phyloP scores from a whole-genome alignment of 768 basidiomycete species.

The Kwoniella pini region DNA sequence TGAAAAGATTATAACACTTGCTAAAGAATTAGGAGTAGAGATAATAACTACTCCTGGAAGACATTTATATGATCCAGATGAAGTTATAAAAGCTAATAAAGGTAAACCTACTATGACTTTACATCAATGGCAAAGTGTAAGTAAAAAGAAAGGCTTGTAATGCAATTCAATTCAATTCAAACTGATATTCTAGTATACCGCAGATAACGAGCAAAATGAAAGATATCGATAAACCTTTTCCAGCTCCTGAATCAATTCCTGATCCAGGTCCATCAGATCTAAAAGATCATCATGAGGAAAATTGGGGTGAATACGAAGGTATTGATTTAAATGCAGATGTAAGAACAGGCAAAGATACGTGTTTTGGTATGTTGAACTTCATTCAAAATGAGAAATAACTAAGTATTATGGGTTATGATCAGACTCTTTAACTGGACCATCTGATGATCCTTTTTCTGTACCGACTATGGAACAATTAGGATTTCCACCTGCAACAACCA shows the following conservation, averaged over 20 bases:
- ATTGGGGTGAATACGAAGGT: constrained; percentile 18
- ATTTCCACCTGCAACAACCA: constrained; percentile 34
- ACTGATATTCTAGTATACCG: too few relatives aligned
- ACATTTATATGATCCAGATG: constrained; percentile 53
- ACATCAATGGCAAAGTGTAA: constrained; percentile 50
- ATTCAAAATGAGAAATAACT: too few relatives aligned
- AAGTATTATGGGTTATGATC: neutral
- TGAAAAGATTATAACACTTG: constrained; percentile 38
- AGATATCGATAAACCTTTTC: constrained; percentile 32
- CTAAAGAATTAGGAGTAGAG: constrained; percentile 43
- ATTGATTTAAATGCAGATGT: constrained; percentile 43
- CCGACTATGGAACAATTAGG: constrained; percentile 54
- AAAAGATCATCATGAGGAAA: constrained; percentile 13
- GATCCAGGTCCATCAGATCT: constrained; percentile 40
- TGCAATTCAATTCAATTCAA: too few relatives aligned
- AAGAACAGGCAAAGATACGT: constrained; percentile 39
- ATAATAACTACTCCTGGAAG: constrained; percentile 53
- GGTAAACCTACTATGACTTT: constrained; percentile 52
- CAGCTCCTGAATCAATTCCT: constrained; percentile 43
- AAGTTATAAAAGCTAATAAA: constrained; percentile 48
- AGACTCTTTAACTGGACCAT: constrained; percentile 45
- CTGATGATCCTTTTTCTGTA: constrained; percentile 47
- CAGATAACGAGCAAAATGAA: constrained; percentile 49
- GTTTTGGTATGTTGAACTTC: constrained; percentile 48
- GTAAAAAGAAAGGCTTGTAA: constrained; percentile 6